Base-by-base conservation (phyloP, 2,329 filamentous ascomycete species). In the Trichoderma sp. region DNA sequence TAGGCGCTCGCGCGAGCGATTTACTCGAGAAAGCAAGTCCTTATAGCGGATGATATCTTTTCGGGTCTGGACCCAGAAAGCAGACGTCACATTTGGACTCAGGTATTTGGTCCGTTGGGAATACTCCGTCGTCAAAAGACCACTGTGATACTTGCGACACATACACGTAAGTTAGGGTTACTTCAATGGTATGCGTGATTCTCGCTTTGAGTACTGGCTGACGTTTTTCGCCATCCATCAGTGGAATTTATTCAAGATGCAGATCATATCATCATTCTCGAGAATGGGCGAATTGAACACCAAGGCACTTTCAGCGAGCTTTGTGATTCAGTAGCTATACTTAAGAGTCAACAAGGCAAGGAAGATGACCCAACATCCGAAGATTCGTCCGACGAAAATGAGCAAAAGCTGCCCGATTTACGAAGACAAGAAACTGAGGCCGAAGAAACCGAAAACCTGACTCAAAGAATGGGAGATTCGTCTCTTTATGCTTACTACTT, bases 1-100 rank as follows among this genome's bases (percentile, higher is more conserved):
- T 4, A 69, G 66, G 33, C 69, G 24, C 59, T 88, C 1, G 86
- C 87, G 3, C 80, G 86, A 5, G 86, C 86, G 1, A 75, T 88
- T 0, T 88, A 86, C 78, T 79, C 83, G 8, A 77, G 80, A 18
- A 79, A 79, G 9, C 60, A 38, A 7, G 77, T 86, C 14, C 59
- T 85, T 3, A 74, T 88, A 3, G 75, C 88, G 3, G 86, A 88
- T 76, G 86, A 88, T 71, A 78, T 81, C 1, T 81, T 87, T 29
- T 84, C 84, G 45, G 85, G 82, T 11, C 79, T 87, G 0, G 86
- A 87, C 76, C 79, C 81, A 3, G 78, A 83, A 9, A 88, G 86
- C 1, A 83, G 86, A 60, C 75, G 81, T 4, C 75, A 81, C 2
- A 81, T 88, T 11, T 85, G 88, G 75, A 76, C 82, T 6, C 82